Conservation (phyloP, 2,329 filamentous ascomycete species). For the Pseudocercospora ulei region DNA sequence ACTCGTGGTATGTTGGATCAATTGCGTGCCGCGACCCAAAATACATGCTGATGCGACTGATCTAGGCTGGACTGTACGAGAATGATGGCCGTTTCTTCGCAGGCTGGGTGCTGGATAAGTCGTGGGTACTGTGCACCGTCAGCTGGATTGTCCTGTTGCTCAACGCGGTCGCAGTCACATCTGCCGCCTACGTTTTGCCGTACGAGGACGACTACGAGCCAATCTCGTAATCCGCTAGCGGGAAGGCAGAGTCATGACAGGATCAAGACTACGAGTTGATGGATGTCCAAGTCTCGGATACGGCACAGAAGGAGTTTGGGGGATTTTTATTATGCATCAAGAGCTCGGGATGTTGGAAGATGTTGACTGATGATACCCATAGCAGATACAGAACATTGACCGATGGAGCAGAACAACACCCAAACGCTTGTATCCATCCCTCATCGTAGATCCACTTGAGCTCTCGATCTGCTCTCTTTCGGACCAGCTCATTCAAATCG, state of each 20-base stretch:
- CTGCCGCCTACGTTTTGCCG: constrained; percentile 61
- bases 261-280: not conserved
- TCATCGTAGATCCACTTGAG: constrained; percentile 12
- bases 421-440: not conserved
- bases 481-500: constrained; percentile 10
- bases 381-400: constrained; percentile 12
- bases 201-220: constrained; percentile 80
- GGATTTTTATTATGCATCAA: not conserved
- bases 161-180: constrained; percentile 49
- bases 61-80: constrained; percentile 70
- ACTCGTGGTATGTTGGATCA: constrained; percentile 61
- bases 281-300: not conserved
- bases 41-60: constrained; percentile 8
- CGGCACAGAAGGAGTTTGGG: constrained; percentile 6
- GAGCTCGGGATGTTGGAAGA: not conserved
- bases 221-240: constrained; percentile 36
- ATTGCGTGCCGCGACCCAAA: too few relatives aligned
- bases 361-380: constrained; percentile 15
- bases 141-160: constrained; percentile 50
- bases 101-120: constrained; percentile 70
- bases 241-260: not conserved
- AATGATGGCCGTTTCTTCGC: constrained; percentile 73
- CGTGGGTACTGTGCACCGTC: constrained; percentile 60
- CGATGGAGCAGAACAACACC: constrained; percentile 4
- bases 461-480: constrained; percentile 14